Evolutionary conservation across 2,329 filamentous ascomycete genomes (phyloP), one percentile per base, ranked within the genome.

Genomic region (Colletotrichum eremochloae): DNA sequence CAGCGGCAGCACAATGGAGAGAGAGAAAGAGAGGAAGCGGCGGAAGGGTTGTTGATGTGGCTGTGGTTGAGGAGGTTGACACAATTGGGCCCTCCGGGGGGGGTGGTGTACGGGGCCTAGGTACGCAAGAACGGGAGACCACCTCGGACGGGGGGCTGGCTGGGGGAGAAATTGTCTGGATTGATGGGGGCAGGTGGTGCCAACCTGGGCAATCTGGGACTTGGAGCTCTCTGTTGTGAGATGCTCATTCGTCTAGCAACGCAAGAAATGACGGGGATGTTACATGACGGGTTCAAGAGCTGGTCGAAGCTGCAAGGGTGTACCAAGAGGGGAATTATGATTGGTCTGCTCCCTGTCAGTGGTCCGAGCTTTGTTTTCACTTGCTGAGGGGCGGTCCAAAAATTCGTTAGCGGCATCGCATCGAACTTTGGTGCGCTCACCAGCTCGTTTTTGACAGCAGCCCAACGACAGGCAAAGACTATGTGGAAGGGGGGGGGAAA

Each of bases 41-140:
- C 46, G 55, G 58, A 67, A 65, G 66, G 70, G 61, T 72, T 72
- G 61, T 72, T 72, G 66, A 72, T 70, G 61, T 65, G 60, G 64
- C 48, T n/a, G 48, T 63, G 20, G 65, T 58, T 36, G 65, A 72
- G 70, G 69, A 65, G 66, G 70, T 72, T 61, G 70, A 70, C 70
- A 72, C 67, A 65, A 61, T 69, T 56, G 67, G 66, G 61, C 66
- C 55, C 57, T 36, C 8, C 8, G 46, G 20, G 20, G 57, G 38
- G 60, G 67, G 60, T 18, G 66, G 60, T 24, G 66, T 65, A 60
- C 68, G 50, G 68, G 68, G 40, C 60, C 46, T 44, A 15, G 40
- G 29, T 61, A 46, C 56, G 61, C 64, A 44, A 71, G 52, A 63
- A 63, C 68, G 52, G 57, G 68, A 58, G 61, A 72, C 69, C 52